Evolutionary conservation across 2,329 filamentous ascomycete species (phyloP).

Genomic region (Gaeumannomyces sp.): DNA sequence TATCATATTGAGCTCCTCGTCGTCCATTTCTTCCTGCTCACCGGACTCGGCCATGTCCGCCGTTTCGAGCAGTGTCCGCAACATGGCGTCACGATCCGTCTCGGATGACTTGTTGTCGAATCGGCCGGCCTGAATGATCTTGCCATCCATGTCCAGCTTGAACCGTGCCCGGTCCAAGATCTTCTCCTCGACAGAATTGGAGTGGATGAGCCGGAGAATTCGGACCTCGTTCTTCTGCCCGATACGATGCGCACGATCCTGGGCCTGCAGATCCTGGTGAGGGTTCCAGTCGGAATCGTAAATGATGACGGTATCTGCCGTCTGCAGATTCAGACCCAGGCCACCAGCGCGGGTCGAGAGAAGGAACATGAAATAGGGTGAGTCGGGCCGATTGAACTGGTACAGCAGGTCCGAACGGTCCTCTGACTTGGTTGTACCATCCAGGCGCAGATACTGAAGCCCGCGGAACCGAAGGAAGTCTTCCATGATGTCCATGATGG

Average conservation of each 20-base stretch:
- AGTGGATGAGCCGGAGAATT: constrained; percentile 90
- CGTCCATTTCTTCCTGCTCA: constrained; percentile 96
- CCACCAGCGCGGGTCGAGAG: constrained; percentile 98
- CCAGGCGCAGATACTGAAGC: constrained; percentile 81
- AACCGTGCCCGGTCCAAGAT: constrained; percentile 94
- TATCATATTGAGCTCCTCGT: constrained; percentile 92
- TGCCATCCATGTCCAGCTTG: constrained; percentile 99
- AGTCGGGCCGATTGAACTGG: constrained; percentile 83
- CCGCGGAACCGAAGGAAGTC: constrained; percentile 85
- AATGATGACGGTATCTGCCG: constrained; percentile 97
- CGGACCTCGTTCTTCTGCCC: constrained; percentile 99
- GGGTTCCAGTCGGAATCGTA: constrained; percentile 99
- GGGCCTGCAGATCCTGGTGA: constrained; percentile 96
- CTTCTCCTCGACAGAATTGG: constrained; percentile 97
- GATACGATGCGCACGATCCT: constrained; percentile 99
- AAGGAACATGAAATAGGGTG: constrained; percentile 95
- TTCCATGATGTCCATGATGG: constrained; percentile 99
- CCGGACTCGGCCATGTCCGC: constrained; percentile 61
- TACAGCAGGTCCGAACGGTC: constrained; percentile 87
- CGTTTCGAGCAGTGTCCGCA: constrained; percentile 86
- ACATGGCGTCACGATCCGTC: constrained; percentile 94
- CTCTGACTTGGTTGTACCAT: constrained; percentile 95
- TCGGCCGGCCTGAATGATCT: constrained; percentile 97
- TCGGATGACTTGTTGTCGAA: constrained; percentile 99
- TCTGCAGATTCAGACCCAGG: constrained; percentile 93